These are phyloP conservation scores for Phytophthora gonapodyides DNA, from an alignment of 352 stramenopile genomes.

Conservation along the genomic window DNA sequence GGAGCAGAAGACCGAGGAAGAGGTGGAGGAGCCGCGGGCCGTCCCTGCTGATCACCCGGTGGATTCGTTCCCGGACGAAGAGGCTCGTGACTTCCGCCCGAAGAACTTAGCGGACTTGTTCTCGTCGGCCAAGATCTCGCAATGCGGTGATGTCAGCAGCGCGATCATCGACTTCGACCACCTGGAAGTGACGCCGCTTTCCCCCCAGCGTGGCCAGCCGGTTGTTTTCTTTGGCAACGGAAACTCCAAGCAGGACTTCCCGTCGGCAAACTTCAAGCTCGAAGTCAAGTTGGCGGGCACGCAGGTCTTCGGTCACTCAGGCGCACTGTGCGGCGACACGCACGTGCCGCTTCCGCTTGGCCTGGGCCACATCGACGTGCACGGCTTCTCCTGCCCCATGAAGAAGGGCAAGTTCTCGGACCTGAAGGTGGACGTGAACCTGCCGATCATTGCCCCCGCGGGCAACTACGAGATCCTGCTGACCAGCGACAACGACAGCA, in stretches of 20 bases:
- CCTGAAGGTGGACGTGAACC: conserved; percentile 81
- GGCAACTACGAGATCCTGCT: conserved; percentile 87
- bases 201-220: conserved; percentile 77
- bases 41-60: conserved; percentile 17
- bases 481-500: conserved; percentile 53
- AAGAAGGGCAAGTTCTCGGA: conserved; percentile 65
- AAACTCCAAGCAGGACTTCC: conserved; percentile 69
- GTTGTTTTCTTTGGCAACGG: conserved; percentile 75
- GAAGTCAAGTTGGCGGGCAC: conserved; percentile 72
- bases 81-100: conserved; percentile 34
- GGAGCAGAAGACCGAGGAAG: conserved; percentile 7
- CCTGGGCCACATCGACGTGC: conserved; percentile 86
- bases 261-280: conserved; percentile 69
- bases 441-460: conserved; percentile 76
- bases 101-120: conserved; percentile 44
- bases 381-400: conserved; percentile 79
- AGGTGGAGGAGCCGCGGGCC: conserved; percentile 15
- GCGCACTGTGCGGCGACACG: conserved; percentile 77
- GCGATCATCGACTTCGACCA: conserved; percentile 70
- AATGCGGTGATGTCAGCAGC: conserved; percentile 75
- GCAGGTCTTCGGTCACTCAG: conserved; percentile 74
- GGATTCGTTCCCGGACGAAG: conserved; percentile 38
- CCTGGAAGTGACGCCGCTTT: conserved; percentile 62
- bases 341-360: conserved; percentile 79
- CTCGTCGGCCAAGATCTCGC: conserved; percentile 77